Evolutionary conservation across 2,329 filamentous ascomycete species (phyloP), one percentile per base, ranked within the genome.

Genomic region (Ceratocystis ficicola): DNA sequence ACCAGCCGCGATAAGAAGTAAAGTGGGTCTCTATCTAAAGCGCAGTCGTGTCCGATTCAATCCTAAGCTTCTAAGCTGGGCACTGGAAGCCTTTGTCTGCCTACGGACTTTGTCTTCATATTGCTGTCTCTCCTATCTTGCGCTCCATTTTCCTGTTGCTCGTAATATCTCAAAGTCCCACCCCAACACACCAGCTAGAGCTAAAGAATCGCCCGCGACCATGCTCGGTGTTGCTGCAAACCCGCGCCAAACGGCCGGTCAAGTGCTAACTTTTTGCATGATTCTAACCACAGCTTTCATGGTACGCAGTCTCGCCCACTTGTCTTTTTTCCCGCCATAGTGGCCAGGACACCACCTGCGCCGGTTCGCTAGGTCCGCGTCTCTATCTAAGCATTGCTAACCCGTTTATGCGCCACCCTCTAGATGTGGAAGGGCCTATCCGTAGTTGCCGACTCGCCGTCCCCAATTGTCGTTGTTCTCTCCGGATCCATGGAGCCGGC

Each of bases 281-380:
- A 90, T 96, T 69, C 83, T 96, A 63, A 91, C 88, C 8, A 94
- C 90, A 1, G 91, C 92, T 0, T 96, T 96, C 74, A 96, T 96
- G 91, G 85, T 84, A 71, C 68, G 79, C 22, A 17, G 28, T n/a
- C 28, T 5, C 2, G 6, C 22, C 12, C 41, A 17, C 5, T 32
- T 48, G 25, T 41, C 55, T 50, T 48, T 41, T 50, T 30, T 8
- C n/a, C 20, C 5, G 28, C 7, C 25, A 15, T 2, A 30, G 28
- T 44, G 44, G 4, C 62, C 36, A 41, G 36, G 36, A 3, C 36
- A 41, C 10, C 10, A 12, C 10, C 36, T 12, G 36, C 36, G 36
- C 36, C 36, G 12, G 36, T 15, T 10, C 10, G 7, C 32, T 8
- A 3, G 32, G 32, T 8, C 44, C 22, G 28, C 36, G 20, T 46